Evolutionary conservation across 352 stramenopile species (phyloP), one percentile per base, ranked within the genome.

Genomic region (Pythium guiyangense): DNA sequence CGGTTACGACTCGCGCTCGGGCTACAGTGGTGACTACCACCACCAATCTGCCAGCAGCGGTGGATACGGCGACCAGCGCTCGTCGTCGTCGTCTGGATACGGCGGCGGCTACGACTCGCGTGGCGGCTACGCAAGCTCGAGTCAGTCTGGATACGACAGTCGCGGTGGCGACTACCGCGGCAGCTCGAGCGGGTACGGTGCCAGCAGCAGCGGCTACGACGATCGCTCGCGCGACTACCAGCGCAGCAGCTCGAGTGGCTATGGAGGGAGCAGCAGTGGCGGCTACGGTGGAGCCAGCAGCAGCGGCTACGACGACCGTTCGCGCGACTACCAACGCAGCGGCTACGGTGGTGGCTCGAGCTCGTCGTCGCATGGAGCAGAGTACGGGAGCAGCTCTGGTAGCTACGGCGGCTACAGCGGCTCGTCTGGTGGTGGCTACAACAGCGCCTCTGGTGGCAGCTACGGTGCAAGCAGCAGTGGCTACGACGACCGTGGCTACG

Each of bases 241-340:
- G 22, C 37, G 51, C 25, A 57, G 51, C 26, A 39, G 47, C 17
- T 52, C 47, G 9, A 17, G 25, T 22, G 12, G 26, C 6, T 51
- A 51, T 15, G 22, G 22, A 12, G 45, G 14, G 0, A 39, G 47
- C 37, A 48, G 51, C n/a, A 44, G 53, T 49, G 44, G 42, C 9
- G n/a, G 44, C 20, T 49, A 49, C 44, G 43, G 43, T 18, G n/a
- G 44, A 8, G 17, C 42, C 35, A 49, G 50, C 15, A 43, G 49
- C 11, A 50, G 63, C 25, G 65, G 61, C 10, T 67, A 69, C 20
- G 71, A 65, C n/a, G 66, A 70, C 5, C 62, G 68, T 2, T 69
- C 52, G 5, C 56, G 61, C 5, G 71, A 69, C 10, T 66, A 67
- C 37, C 34, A 55, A 57, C 9, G 47, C n/a, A 48, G n/a, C 47